phyloP scores from a whole-genome alignment of 257 asterid genomes.

The Fraxinus excelsior region DNA sequence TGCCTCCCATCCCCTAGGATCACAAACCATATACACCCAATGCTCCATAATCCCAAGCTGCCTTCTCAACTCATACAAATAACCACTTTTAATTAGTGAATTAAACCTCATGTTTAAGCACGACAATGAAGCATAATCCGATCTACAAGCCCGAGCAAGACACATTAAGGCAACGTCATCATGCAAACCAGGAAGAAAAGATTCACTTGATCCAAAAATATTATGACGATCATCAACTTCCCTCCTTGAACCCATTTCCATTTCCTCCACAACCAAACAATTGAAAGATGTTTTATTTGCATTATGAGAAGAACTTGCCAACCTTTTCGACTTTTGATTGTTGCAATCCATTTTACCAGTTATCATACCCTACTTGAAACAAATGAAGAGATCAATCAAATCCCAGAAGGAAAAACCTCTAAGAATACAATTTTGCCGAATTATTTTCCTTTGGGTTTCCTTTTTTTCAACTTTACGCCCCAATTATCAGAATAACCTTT shows the following conservation, averaged over 20 bases:
- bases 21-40: constrained; percentile 91
- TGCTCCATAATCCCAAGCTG: constrained; percentile 67
- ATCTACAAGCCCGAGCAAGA: constrained; percentile 65
- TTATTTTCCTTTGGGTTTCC: neutral
- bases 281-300: constrained; percentile 22
- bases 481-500: constrained; percentile 25
- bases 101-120: constrained; percentile 64
- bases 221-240: constrained; percentile 47
- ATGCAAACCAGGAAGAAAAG: constrained; percentile 68
- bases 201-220: constrained; percentile 50
- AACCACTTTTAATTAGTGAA: constrained; percentile 56
- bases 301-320: constrained; percentile 30
- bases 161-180: constrained; percentile 74
- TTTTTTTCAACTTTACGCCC: constrained; percentile 11
- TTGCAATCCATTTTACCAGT: constrained; percentile 39
- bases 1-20: constrained; percentile 94
- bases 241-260: constrained; percentile 37
- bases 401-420: constrained; percentile 22
- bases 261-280: constrained; percentile 33
- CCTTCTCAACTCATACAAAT: constrained; percentile 72
- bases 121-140: constrained; percentile 66
- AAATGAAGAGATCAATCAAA: constrained; percentile 34
- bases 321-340: constrained; percentile 33
- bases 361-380: constrained; percentile 14
- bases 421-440: constrained; percentile 1